Base-by-base conservation (phyloP, 2,329 filamentous ascomycete species). In the Neonectria neomacrospora region DNA sequence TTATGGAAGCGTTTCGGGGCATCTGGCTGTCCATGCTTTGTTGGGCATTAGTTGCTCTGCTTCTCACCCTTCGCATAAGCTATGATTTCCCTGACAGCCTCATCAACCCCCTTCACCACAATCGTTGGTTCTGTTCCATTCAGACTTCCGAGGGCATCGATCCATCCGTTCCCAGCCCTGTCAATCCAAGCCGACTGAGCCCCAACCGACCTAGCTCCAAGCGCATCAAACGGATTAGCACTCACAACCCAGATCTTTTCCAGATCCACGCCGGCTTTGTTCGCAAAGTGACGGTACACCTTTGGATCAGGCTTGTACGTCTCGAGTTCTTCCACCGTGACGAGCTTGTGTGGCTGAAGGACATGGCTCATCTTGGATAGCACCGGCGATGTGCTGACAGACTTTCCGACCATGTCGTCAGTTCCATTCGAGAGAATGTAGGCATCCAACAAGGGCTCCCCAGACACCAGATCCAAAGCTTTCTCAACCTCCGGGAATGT, bases 351-450 rank as follows among this genome's bases (percentile, higher is more conserved):
- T 1, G 61, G 39, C 2, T 66, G 65, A 5, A 91, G 88, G 16
- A 84, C 66, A 1, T 66, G 61, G 5, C 65, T 77, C 61, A 85
- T 79, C 1, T 81, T 79, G 0, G 82, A 80, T 0, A 92, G 80
- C 32, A 85, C 84, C 0, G 83, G 82, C 0, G 89, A 90, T 7
- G 80, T 80, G 9, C 79, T 77, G 5, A 93, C 79, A 0, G 89
- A 90, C 22, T 85, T 83, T 1, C 79, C 78, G 3, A 93, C 82
- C 88, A 92, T 92, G 3, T 77, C 74, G 1, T 81, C 74, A 0
- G 88, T 90, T 28, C 91, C 91, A 71, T 93, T 94, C 4, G 89
- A 90, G 76, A 93, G 93, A 44, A 92, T 78, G 59, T 90, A 88
- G 0, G 87, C 78, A 11, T 84, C 78, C 10, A 91, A 74, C 1